These are phyloP conservation scores for Boletus edulis DNA, from an alignment of 768 basidiomycete genomes.

Conservation along the genomic window DNA sequence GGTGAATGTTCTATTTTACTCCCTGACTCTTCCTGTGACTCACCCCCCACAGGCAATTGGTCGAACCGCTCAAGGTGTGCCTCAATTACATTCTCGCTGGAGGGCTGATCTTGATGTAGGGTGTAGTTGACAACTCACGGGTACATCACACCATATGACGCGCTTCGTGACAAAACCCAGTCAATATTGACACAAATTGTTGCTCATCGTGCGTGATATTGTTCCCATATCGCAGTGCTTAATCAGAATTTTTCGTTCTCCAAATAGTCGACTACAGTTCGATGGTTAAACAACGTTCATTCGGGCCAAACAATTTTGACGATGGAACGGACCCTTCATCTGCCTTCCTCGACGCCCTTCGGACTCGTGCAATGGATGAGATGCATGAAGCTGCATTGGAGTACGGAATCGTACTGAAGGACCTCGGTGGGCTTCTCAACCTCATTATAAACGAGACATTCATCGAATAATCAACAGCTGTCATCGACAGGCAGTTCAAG, in stretches of 20 bases:
- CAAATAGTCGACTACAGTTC: conserved; percentile 49
- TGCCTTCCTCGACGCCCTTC: conserved; percentile 78
- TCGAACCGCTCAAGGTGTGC: conserved; percentile 47
- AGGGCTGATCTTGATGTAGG: conserved; percentile 38
- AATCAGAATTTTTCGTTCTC: not conserved
- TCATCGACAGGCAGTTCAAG: conserved; percentile 87
- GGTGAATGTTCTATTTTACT: conserved; percentile 36
- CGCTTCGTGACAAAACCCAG: conserved; percentile 78
- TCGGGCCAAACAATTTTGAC: conserved; percentile 73
- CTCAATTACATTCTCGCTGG: not conserved
- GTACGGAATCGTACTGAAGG: conserved; percentile 81
- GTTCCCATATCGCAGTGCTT: not conserved
- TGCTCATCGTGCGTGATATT: conserved; percentile 56
- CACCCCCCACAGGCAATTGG: conserved; percentile 39
- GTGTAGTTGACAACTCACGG: conserved; percentile 77
- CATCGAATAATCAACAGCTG: conserved; percentile 45
- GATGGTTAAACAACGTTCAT: conserved; percentile 76
- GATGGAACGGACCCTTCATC: conserved; percentile 68
- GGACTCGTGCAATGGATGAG: conserved; percentile 85
- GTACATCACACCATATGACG: conserved; percentile 80
- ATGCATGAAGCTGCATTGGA: conserved; percentile 78
- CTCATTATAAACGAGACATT: not conserved
- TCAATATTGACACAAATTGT: conserved; percentile 86
- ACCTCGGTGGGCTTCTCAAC: conserved; percentile 50
- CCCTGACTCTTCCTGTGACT: not conserved